Evolutionary conservation across 768 basidiomycete genomes (phyloP), one percentile per base, ranked within the genome.

Genomic region (Termitomyces sp.): DNA sequence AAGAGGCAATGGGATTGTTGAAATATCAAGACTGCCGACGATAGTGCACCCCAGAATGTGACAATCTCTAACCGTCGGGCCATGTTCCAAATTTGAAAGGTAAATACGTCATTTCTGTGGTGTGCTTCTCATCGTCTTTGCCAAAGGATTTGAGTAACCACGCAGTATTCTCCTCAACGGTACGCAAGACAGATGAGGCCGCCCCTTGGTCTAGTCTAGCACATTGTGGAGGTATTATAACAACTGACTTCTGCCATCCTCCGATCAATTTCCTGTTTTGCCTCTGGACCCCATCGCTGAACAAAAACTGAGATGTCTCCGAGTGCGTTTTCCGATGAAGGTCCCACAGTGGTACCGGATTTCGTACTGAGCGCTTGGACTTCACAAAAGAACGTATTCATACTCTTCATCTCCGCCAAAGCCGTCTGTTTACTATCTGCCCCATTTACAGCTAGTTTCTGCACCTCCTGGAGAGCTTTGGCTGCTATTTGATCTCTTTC

Each of bases 401-500:
- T 10, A 18, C 26, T 24, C 9, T 52, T 9, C 16, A 52, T 18
- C 9, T 38, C 8, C 6, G 4, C 20, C 33, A 55, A n/a, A 4
- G 46, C 47, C 9, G 43, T 47, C 42, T 54, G 44, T 36, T 18
- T 18, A 14, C 44, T 36, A 33, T 53, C 28, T 26, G 3, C 20
- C 12, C 40, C 40, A 16, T 20, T 24, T 28, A 3, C 10, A 32
- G 6, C 22, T 18, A 51, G 7, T 51, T 6, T 24, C 35, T 64
- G 59, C 4, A 80, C 63, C 35, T 80, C 75, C 16, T 69, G 62
- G 51, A 73, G 75, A 12, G 75, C 72, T 49, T 67, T 65, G 7
- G 60, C 53, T 16, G 77, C 67, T 58, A 79, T 73, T 13, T 47
- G 64, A 56, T 70, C 70, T 8, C 75, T 73, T 57, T 80, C 77